phyloP scores from a whole-genome alignment of 169 alveolate species.

The Plasmodium relictum region DNA sequence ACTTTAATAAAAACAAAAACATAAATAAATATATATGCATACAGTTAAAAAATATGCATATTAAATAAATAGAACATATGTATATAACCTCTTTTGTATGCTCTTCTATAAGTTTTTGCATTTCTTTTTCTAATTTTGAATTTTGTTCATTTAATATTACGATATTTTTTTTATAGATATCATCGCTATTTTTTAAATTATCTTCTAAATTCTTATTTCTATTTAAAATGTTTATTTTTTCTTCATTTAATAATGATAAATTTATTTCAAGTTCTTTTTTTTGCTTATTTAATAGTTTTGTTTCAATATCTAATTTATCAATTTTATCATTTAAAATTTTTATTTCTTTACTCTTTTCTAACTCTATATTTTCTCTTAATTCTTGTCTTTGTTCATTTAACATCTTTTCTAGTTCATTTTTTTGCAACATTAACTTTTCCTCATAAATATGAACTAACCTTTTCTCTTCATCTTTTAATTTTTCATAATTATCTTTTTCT shows the following conservation, averaged over 20 bases:
- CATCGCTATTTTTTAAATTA: conserved; percentile 57
- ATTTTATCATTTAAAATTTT: conserved; percentile 19
- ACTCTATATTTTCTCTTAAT: background rate
- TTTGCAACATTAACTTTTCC: conserved; percentile 1
- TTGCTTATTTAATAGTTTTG: conserved; percentile 13
- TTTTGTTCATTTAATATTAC: conserved; percentile 35
- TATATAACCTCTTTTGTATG: conserved; percentile 17
- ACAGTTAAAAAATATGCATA: background rate
- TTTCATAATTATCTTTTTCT: background rate
- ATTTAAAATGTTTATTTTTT: conserved; percentile 42
- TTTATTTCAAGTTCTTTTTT: conserved; percentile 45
- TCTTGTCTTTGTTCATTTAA: conserved; percentile 5
- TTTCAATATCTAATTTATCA: conserved; percentile 20
- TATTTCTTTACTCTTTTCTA: conserved; percentile 19
- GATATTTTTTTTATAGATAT: conserved; percentile 30
- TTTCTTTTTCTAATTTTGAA: conserved; percentile 45
- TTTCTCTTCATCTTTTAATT: background rate
- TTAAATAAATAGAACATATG: background rate
- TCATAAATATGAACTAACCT: conserved; percentile 12
- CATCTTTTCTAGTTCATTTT: conserved; percentile 1
- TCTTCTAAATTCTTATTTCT: conserved; percentile 48
- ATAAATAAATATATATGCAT: background rate
- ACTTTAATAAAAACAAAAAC: background rate
- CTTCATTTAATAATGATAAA: conserved; percentile 47
- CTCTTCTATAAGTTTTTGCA: conserved; percentile 18